Conservation (phyloP, 2,329 filamentous ascomycete species). For the Penicillium sp. region DNA sequence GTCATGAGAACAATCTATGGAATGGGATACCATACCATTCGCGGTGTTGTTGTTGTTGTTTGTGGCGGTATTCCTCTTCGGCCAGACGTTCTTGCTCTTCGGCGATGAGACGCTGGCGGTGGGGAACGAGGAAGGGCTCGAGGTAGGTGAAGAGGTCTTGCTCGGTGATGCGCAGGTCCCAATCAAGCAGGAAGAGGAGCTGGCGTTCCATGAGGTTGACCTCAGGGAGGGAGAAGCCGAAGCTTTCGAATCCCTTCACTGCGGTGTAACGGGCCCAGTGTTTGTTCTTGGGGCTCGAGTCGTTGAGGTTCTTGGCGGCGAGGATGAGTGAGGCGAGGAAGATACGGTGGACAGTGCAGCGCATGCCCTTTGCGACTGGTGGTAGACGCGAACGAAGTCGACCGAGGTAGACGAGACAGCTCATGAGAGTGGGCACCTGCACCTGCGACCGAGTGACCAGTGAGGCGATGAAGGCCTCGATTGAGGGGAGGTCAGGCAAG, state of each 20-base stretch:
- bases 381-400: slow-evolving; percentile 81
- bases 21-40: slow-evolving; percentile 31
- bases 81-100: slow-evolving; percentile 52
- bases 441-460: slow-evolving; percentile 92
- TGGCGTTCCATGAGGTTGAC: slow-evolving; percentile 99
- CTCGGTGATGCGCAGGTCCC: slow-evolving; percentile 83
- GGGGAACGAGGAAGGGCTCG: slow-evolving; percentile 82
- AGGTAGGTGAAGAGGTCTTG: slow-evolving; percentile 84
- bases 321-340: slow-evolving; percentile 69
- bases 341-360: slow-evolving; percentile 95
- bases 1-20: neutral
- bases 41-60: slow-evolving; percentile 31
- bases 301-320: slow-evolving; percentile 95
- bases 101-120: slow-evolving; percentile 60
- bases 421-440: slow-evolving; percentile 96
- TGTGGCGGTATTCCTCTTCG: slow-evolving; percentile 36
- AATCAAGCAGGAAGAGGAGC: slow-evolving; percentile 88
- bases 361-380: slow-evolving; percentile 91
- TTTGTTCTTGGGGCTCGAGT: slow-evolving; percentile 99
- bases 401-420: slow-evolving; percentile 87
- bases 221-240: slow-evolving; percentile 90
- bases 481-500: slow-evolving; percentile 63
- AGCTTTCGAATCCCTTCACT: slow-evolving; percentile 69
- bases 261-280: slow-evolving; percentile 96
- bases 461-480: slow-evolving; percentile 89